Conservation (phyloP, 139 green algal genomes). For the Microglena sp. region DNA sequence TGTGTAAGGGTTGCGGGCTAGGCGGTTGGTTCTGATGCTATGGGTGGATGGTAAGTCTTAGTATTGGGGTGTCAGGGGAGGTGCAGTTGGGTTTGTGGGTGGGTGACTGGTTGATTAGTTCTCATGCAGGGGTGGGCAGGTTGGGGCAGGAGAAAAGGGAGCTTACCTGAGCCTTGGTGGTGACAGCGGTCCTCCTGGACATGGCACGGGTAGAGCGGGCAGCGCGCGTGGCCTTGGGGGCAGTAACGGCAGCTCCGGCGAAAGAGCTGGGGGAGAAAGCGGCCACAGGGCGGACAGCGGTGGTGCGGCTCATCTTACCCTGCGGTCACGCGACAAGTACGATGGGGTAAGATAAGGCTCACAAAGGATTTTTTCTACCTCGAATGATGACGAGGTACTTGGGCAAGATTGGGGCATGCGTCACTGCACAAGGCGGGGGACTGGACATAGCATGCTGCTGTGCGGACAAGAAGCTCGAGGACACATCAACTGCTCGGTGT, state of each 20-base stretch:
- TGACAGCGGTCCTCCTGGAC: conserved; percentile 28
- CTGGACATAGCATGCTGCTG: too few relatives aligned
- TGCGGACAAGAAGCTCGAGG: too few relatives aligned
- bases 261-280: conserved; percentile 20
- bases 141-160: not conserved
- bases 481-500: too few relatives aligned
- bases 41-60: not conserved
- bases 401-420: not conserved
- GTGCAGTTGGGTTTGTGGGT: not conserved
- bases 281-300: conserved; percentile 10
- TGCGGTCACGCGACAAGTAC: not conserved
- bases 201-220: conserved; percentile 7
- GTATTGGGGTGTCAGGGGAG: not conserved
- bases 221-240: conserved; percentile 8
- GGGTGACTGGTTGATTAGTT: not conserved
- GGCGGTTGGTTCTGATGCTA: not conserved
- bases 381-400: too few relatives aligned
- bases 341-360: too few relatives aligned
- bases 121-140: not conserved
- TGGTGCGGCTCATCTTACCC: not conserved
- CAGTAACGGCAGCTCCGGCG: conserved; percentile 17
- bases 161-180: conserved; percentile 35
- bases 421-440: too few relatives aligned
- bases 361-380: too few relatives aligned
- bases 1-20: not conserved